phyloP scores from a whole-genome alignment of 2,329 filamentous ascomycete species.

The Pyrenochaeta sp. region DNA sequence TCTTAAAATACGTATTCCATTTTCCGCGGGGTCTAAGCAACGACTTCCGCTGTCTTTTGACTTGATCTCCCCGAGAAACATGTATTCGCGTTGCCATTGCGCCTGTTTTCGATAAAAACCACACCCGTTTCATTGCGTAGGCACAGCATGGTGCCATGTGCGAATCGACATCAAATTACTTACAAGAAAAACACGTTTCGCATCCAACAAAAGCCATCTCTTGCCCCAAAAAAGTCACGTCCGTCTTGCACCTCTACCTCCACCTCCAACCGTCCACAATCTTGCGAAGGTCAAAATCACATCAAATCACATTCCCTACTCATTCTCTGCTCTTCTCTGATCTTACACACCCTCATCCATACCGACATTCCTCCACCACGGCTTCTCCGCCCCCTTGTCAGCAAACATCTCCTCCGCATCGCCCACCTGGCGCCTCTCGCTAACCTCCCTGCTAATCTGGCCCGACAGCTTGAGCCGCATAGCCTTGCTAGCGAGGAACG shows the following conservation, averaged over 20 bases:
- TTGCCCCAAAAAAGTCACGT: not conserved
- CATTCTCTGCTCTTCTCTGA: not conserved
- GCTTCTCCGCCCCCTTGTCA: slow-evolving; percentile 36
- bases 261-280: slow-evolving; percentile 1
- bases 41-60: no score
- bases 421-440: slow-evolving; percentile 87
- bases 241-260: not conserved
- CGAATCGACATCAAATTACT: no score
- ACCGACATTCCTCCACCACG: slow-evolving; percentile 59
- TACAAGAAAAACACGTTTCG: not conserved
- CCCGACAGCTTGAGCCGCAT: slow-evolving; percentile 75
- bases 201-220: not conserved
- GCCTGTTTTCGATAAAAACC: no score
- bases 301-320: no score
- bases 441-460: slow-evolving; percentile 67
- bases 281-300: not conserved
- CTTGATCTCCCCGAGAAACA: no score
- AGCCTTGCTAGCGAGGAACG: slow-evolving; percentile 55
- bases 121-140: no score
- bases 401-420: slow-evolving; percentile 80
- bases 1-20: no score
- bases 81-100: no score
- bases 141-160: no score
- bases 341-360: slow-evolving; percentile 57
- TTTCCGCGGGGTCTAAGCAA: no score